Base-by-base conservation (phyloP, 768 basidiomycete species). In the Suillus cothurnatus region DNA sequence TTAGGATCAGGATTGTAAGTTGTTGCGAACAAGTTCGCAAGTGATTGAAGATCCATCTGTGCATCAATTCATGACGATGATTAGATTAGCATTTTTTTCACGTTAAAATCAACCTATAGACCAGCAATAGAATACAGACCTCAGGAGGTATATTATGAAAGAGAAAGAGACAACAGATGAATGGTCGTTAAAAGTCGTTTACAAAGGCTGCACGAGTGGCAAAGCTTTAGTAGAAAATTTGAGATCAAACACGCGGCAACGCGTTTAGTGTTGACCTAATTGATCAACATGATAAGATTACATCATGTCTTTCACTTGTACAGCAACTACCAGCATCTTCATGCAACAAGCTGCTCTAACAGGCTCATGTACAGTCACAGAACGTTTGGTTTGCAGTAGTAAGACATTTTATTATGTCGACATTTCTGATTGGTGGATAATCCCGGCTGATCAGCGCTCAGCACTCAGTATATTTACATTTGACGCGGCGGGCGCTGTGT, bases 1-100 rank as follows among this genome's bases (percentile, higher is more conserved):
- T 95, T 95, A 61, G 94, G 92, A 79, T 97, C 92, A 7, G 90
- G 84, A 72, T 85, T 92, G 78, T 87, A 89, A 8, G 93, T 93
- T 38, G 90, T 88, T 7, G 91, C 84, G 72, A 95, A 94, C 59
- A 95, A 87, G 70, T 86, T 85, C 9, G 91, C 89, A 63, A 95
- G 81, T 17, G 87, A 85, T 74, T 90, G 88, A 58, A 91, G 81
- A 76, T 93, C 91, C 91, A 92, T 92, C 66, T 73, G 66, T 58
- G 39, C 21, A 15, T 11, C 19, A 53, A 53, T 60, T 15, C 39
- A 59, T 63, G 23, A 39, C 61, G 28, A 28, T 59, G n/a, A 38
- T 60, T 12, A 63, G 61, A 23, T 28, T 19, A 9, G 23, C 15
- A 8, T 56, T 17, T 32, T 28, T 15, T 41, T 50, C 31, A n/a